phyloP scores from a whole-genome alignment of 352 stramenopile species.

The Aphanomyces astaci region DNA sequence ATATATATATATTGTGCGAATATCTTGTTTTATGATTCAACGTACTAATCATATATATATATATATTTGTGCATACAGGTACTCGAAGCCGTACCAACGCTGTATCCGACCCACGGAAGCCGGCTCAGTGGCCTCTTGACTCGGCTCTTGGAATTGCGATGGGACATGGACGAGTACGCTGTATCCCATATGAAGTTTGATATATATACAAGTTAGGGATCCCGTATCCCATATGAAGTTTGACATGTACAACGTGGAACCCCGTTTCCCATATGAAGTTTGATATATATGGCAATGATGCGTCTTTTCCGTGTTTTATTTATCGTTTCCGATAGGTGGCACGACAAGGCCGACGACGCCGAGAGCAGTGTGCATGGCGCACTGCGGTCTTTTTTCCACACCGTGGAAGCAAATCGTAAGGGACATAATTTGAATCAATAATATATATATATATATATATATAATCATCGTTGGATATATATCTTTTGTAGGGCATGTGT shows the following conservation, averaged over 20 bases:
- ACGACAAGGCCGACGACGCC: neutral
- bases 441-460: too few relatives aligned
- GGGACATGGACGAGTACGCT: conserved; percentile 2
- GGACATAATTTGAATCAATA: conserved; percentile 59
- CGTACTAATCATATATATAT: neutral
- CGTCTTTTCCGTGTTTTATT: neutral
- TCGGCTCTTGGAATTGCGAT: conserved; percentile 3
- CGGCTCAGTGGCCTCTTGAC: conserved; percentile 5
- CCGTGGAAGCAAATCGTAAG: conserved; percentile 45
- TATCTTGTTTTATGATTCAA: neutral
- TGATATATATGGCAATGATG: neutral
- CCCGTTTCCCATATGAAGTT: too few relatives aligned
- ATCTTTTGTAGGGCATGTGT: conserved; percentile 57
- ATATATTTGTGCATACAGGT: conserved; percentile 1
- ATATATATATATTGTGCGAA: too few relatives aligned
- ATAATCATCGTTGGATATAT: too few relatives aligned
- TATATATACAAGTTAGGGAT: too few relatives aligned
- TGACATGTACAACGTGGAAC: too few relatives aligned
- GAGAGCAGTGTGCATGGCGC: conserved; percentile 2
- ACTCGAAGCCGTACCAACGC: conserved; percentile 10
- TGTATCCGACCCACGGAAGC: conserved; percentile 1
- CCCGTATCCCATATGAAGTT: too few relatives aligned
- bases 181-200: too few relatives aligned
- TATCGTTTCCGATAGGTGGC: too few relatives aligned
- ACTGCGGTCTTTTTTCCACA: conserved; percentile 15